A percentile compares a stretch with the other conserved stretches of the same genome.
phyloP scores from a whole-genome alignment of 140 eudicot genomes.

The Bidens hawaiensis region DNA sequence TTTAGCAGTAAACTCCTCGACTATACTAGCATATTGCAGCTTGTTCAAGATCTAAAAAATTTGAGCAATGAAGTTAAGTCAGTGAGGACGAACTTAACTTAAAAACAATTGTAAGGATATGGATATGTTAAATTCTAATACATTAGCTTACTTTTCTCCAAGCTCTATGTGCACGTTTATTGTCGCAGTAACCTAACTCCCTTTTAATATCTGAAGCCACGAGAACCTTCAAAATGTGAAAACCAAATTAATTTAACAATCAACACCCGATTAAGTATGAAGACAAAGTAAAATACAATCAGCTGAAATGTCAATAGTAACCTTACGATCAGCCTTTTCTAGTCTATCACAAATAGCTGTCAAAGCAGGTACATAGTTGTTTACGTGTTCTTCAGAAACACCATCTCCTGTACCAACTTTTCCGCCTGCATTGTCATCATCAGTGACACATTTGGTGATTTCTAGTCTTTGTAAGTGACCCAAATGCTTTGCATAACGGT shows the following conservation, averaged over 20 bases:
- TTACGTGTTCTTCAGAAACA: constrained; percentile 40
- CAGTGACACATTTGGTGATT: constrained; percentile 51
- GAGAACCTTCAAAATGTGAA: constrained; percentile 50
- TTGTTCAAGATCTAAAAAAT: constrained; percentile 51
- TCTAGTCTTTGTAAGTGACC: constrained; percentile 84
- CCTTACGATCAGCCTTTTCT: constrained; percentile 88
- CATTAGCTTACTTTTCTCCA: constrained; percentile 71
- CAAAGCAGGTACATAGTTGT: constrained; percentile 63
- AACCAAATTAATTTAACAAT: not conserved
- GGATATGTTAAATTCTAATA: not conserved
- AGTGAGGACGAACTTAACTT: constrained; percentile 2
- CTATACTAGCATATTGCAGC: constrained; percentile 63
- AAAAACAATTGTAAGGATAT: constrained; percentile 1
- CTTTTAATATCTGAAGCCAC: constrained; percentile 71
- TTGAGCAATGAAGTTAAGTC: constrained; percentile 6
- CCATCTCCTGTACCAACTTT: constrained; percentile 32
- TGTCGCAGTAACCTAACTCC: constrained; percentile 68
- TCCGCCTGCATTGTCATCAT: constrained; percentile 37
- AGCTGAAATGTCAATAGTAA: constrained; percentile 17
- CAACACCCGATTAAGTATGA: constrained; percentile 10
- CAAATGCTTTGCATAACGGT: constrained; percentile 79
- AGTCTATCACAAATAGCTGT: constrained; percentile 75
- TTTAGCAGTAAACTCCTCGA: constrained; percentile 58
- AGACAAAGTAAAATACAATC: not conserved
- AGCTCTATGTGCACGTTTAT: constrained; percentile 60